Evolutionary conservation across 2,329 filamentous ascomycete species (phyloP).

Genomic region (Cadophora sp.): DNA sequence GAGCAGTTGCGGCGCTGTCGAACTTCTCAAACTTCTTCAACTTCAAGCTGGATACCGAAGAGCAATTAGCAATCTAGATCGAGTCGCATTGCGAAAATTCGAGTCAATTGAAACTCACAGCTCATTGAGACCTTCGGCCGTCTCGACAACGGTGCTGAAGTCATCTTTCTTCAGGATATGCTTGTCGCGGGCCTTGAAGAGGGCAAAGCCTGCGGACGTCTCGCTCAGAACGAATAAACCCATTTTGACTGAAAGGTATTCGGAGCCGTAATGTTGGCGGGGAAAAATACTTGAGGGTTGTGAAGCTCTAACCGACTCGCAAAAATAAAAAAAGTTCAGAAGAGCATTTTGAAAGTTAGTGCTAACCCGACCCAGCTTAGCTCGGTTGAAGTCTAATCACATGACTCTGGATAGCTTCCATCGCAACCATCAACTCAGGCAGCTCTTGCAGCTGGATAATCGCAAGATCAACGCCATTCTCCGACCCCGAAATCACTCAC

Average conservation of each 20-base stretch:
- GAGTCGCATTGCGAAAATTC: slow-evolving; percentile 20
- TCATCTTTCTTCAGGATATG: slow-evolving; percentile 92
- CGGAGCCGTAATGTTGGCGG: slow-evolving; percentile 20
- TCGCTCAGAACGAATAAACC: slow-evolving; percentile 92
- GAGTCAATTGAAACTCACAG: slow-evolving; percentile 65
- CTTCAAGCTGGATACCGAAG: slow-evolving; percentile 69
- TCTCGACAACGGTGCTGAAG: slow-evolving; percentile 74
- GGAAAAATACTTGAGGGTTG: slow-evolving; percentile 27
- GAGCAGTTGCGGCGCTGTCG: slow-evolving; percentile 86
- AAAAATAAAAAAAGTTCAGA: slow-evolving; percentile 32
- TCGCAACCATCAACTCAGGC: neutral
- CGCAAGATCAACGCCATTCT: neutral
- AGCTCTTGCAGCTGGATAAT: neutral
- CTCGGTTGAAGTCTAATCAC: neutral
- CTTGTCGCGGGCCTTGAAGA: slow-evolving; percentile 99
- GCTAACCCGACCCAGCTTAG: neutral
- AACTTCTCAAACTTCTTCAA: slow-evolving; percentile 98
- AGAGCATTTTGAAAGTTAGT: slow-evolving; percentile 3
- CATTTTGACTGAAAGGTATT: slow-evolving; percentile 59
- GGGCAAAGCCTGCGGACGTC: slow-evolving; percentile 86
- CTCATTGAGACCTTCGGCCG: slow-evolving; percentile 83
- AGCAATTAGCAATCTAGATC: slow-evolving; percentile 34
- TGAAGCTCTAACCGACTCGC: slow-evolving; percentile 24
- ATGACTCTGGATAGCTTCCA: slow-evolving; percentile 8
- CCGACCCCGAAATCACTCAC: neutral